A percentile compares a stretch with the other conserved stretches of the same genome.
Conservation (phyloP, 306 rosid genomes). For the Alnus glutinosa region DNA sequence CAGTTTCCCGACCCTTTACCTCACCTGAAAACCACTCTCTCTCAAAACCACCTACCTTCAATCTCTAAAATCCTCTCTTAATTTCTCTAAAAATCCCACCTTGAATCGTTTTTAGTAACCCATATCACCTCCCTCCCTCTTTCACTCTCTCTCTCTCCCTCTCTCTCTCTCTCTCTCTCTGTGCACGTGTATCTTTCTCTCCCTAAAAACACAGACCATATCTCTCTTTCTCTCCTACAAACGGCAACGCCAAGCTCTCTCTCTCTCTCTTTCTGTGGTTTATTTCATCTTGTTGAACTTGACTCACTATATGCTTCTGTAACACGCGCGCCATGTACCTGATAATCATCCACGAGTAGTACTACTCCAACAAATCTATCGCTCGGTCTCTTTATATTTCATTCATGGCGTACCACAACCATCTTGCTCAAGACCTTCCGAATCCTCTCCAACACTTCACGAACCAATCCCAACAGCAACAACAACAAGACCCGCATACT, state of each 20-base stretch:
- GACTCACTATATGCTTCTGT: background rate
- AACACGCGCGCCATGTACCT: slow-evolving; percentile 18
- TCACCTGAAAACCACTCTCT: slow-evolving; percentile 36
- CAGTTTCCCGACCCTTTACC: slow-evolving; percentile 23
- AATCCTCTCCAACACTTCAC: slow-evolving; percentile 65
- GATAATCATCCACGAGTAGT: background rate
- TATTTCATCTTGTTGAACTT: background rate
- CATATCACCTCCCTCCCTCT: slow-evolving; percentile 10
- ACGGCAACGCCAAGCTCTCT: background rate
- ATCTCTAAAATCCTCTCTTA: background rate
- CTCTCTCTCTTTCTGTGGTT: background rate
- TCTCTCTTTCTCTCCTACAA: background rate
- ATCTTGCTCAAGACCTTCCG: slow-evolving; percentile 63
- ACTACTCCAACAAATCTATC: background rate
- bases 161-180: background rate
- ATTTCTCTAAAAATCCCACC: slow-evolving; percentile 13
- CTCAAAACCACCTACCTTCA: slow-evolving; percentile 18
- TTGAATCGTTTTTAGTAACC: slow-evolving; percentile 29
- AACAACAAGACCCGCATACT: slow-evolving; percentile 11
- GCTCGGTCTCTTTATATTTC: background rate
- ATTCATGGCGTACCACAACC: slow-evolving; percentile 84
- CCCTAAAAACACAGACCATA: background rate
- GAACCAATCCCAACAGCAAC: slow-evolving; percentile 55
- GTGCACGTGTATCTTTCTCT: too few species aligned
- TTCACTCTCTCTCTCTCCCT: background rate